phyloP scores from a whole-genome alignment of 352 stramenopile species.

The Aphanomyces euteiches region DNA sequence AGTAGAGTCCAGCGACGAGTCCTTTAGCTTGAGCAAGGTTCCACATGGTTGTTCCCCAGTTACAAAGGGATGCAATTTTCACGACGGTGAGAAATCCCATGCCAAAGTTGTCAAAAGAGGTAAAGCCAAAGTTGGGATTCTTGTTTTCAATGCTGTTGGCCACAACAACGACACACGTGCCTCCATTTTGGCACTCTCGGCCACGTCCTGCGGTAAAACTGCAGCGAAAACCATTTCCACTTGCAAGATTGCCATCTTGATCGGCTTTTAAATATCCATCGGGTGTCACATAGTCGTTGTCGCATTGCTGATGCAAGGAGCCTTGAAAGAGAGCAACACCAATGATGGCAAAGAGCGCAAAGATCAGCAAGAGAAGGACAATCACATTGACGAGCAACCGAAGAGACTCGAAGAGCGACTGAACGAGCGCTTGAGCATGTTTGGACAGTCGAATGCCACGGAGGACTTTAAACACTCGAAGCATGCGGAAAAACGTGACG shows the following conservation, averaged over 20 bases:
- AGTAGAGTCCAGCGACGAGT: conserved; percentile 1
- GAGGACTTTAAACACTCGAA: conserved; percentile 38
- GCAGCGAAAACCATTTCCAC: conserved; percentile 9
- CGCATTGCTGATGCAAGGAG: conserved; percentile 25
- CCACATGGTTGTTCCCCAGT: conserved; percentile 8
- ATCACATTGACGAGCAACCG: conserved; percentile 43
- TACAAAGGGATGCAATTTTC: conserved; percentile 20
- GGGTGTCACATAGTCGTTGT: conserved; percentile 12
- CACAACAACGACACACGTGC: background rate
- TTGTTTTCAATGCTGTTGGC: background rate
- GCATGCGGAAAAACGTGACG: conserved; percentile 7
- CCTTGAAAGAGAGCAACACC: conserved; percentile 32
- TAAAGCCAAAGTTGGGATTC: conserved; percentile 17
- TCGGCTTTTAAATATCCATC: conserved; percentile 16
- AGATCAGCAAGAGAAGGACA: conserved; percentile 35
- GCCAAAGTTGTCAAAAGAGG: conserved; percentile 26
- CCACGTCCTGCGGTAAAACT: background rate
- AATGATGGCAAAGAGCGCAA: conserved; percentile 32
- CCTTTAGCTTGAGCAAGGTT: conserved; percentile 3
- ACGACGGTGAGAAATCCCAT: conserved; percentile 21
- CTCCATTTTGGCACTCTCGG: background rate
- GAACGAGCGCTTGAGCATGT: conserved; percentile 45
- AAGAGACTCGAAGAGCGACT: conserved; percentile 44
- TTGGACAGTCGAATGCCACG: conserved; percentile 46
- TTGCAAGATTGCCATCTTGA: background rate